Base-by-base conservation (phyloP, 352 stramenopile species). In the Pythium rishiriense region DNA sequence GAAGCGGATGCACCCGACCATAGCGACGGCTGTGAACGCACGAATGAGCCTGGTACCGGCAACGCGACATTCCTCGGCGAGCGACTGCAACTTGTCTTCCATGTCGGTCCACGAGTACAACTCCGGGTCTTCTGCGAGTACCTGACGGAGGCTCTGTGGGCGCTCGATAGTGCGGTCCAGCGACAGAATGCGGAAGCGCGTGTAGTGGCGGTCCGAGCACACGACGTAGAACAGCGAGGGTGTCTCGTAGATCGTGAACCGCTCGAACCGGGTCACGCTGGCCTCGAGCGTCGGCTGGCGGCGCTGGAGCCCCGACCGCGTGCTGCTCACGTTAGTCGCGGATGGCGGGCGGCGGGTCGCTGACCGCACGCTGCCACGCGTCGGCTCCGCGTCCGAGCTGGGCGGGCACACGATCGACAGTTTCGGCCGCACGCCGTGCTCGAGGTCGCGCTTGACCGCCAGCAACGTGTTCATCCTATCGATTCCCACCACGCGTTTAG, bases 1-100 rank as follows among this genome's bases (percentile, higher is more conserved):
- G 76, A 99, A 99, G 22, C 96, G 93, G 46, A 99, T 92, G 64
- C 99, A 99, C 2, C 97, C 98, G 7, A 99, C 87, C 68, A 99
- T 97, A 17, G 96, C 97, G 43, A 98, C 98, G 0, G 95, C 97
- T 42, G 93, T 97, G 58, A 94, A 93, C 0, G 83, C 80, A 26
- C 86, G 80, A 29, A 81, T 64, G 10, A 94, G 61, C 14, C 80
- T 70, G 12, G 69, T 73, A 0, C 81, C 83, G 11, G 52, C 68
- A 0, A 74, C 58, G 6, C 71, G 68, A 0, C 79, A 78, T 12
- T 83, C 42, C 47, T 87, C 79, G 1, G 83, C 81, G 17, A 96
- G 66, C 4, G 47, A 53, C 64, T 96, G 87, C 43, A 96, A 51
- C 50, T 78, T 79, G 0, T 76, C 81, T 48, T 96, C 87, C 83